A percentile compares a stretch with the other conserved stretches of the same genome.
These are phyloP conservation scores for Podosphaera xanthii DNA, from an alignment of 2,329 filamentous ascomycete genomes.

Conservation along the genomic window DNA sequence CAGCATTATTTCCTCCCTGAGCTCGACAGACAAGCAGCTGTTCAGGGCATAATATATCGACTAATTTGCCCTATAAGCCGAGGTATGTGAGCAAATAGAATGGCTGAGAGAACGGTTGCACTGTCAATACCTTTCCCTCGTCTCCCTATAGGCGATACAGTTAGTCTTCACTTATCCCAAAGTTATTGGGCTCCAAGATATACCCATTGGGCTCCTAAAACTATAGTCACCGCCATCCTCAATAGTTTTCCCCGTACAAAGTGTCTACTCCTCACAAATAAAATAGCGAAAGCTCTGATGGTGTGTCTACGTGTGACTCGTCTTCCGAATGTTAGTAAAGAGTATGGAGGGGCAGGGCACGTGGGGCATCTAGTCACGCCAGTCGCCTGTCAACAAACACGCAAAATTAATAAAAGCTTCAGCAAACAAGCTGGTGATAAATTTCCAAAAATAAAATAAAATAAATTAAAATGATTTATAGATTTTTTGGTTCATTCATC, in stretches of 20 bases:
- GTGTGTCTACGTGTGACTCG: no score
- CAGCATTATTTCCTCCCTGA: conserved; percentile 32
- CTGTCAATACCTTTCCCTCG: conserved; percentile 1
- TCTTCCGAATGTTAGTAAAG: no score
- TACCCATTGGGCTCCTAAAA: conserved; percentile 3
- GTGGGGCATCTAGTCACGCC: no score
- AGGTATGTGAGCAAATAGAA: neutral
- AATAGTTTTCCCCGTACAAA: no score
- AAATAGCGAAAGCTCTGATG: neutral
- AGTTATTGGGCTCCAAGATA: neutral
- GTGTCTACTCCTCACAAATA: neutral
- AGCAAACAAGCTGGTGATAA: no score
- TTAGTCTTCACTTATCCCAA: neutral
- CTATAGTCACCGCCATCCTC: neutral
- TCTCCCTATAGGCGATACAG: neutral
- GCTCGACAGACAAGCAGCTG: conserved; percentile 2
- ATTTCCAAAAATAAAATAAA: no score
- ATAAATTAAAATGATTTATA: no score
- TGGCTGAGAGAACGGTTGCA: neutral
- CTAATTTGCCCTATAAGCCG: conserved; percentile 2
- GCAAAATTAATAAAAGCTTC: no score
- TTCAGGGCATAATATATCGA: conserved; percentile 5
- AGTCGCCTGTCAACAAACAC: no score
- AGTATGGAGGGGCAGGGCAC: no score
- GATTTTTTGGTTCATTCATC: no score